Base-by-base conservation (phyloP, 2,329 filamentous ascomycete genomes). In the Phaeoacremonium minimum region DNA sequence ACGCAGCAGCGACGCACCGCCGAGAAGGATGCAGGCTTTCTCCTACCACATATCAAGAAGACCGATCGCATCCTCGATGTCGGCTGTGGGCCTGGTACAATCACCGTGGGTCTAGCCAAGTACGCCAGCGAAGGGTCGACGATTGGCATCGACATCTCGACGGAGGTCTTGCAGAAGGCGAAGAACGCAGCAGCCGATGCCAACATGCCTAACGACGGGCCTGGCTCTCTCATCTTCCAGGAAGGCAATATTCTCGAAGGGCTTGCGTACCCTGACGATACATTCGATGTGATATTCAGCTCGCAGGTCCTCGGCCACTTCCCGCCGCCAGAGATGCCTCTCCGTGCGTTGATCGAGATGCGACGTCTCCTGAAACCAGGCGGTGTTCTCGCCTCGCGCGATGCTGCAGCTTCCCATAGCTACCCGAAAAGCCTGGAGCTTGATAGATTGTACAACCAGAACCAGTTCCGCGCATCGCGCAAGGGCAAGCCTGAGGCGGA, bases 11-110 rank as follows among this genome's bases (percentile, higher is more conserved):
- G 9, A 26, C 64, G 69, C 14, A 71, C 65, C 2, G 66, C 59
- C 5, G 57, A 67, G 18, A 60, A 61, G 18, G 64, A 63, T 38
- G 68, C 67, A 4, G 49, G 52, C n/a, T 63, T 68, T 46, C 51
- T 73, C 1, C 37, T 72, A 1, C 62, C 64, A 1, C 50, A 62
- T 35, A 55, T 73, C 28, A 54, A 59, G 28, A 47, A 54, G 1
- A 47, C 50, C 6, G 56, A 64, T 53, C 47, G 41, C 15, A 55
- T 73, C 31, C 62, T 73, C 35, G 68, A 73, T 42, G 55, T 71
- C 19, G 69, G 69, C 35, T 70, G 67, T 48, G 69, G 69, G 0
- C 66, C 69, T 1, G 70, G 69, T 3, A 70, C 64, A 18, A 73
- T 75, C 46, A 67, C 69, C 4, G 53, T 56, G 0, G 64, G 61